Conservation (phyloP, 495 filamentous ascomycete genomes). For the Aspergillus olivimuriae region DNA sequence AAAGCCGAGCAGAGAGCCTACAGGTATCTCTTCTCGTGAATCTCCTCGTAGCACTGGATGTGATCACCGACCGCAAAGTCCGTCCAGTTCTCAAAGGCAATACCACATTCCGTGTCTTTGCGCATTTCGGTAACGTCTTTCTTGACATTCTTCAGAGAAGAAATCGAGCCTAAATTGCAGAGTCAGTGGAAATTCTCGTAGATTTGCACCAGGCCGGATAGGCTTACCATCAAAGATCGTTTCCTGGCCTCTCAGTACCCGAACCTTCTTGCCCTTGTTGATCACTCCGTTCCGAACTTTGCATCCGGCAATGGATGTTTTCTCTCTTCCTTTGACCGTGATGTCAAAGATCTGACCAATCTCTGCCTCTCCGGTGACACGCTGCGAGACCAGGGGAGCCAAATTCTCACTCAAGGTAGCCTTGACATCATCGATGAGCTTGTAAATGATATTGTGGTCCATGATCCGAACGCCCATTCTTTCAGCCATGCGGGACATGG, state of each 20-base stretch:
- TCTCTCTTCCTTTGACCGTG: slow-evolving; percentile 62
- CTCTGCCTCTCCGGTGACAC: slow-evolving; percentile 84
- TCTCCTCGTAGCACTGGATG: slow-evolving; percentile 80
- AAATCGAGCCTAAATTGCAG: slow-evolving; percentile 53
- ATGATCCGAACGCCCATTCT: slow-evolving; percentile 64
- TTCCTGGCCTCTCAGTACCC: slow-evolving; percentile 63
- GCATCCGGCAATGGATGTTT: slow-evolving; percentile 74
- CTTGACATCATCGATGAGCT: slow-evolving; percentile 77
- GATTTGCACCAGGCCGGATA: background rate
- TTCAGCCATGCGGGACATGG: slow-evolving; percentile 65
- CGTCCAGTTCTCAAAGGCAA: slow-evolving; percentile 74
- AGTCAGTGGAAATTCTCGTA: background rate
- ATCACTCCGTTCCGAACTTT: slow-evolving; percentile 79
- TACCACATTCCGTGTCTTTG: slow-evolving; percentile 89
- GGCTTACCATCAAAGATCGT: slow-evolving; percentile 73
- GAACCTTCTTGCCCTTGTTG: slow-evolving; percentile 52
- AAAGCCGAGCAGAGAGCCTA: slow-evolving; percentile 11
- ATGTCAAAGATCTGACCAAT: slow-evolving; percentile 78
- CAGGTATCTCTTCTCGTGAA: slow-evolving; percentile 58
- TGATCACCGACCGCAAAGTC: slow-evolving; percentile 76
- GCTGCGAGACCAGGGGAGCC: slow-evolving; percentile 52
- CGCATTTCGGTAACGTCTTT: slow-evolving; percentile 83
- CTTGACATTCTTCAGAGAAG: slow-evolving; percentile 84
- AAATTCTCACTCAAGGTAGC: slow-evolving; percentile 60
- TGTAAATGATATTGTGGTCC: slow-evolving; percentile 90